Base-by-base conservation (phyloP, 2,329 filamentous ascomycete species). In the Clonostachys chloroleuca region DNA sequence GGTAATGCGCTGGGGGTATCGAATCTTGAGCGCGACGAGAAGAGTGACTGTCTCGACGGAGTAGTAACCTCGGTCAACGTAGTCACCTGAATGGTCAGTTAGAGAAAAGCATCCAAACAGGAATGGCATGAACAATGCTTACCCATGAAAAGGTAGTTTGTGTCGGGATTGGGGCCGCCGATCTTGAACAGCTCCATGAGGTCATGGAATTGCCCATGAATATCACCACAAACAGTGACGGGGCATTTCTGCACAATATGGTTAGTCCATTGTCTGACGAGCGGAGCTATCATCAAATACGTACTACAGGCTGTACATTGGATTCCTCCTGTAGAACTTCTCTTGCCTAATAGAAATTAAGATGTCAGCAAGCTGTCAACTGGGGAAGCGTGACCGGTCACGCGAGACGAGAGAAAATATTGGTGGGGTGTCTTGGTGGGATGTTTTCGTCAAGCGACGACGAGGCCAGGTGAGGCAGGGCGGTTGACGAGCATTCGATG, bases 101-200 rank as follows among this genome's bases (percentile, higher is more conserved):
- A 46, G 35, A n/a, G 12, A 46, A 30, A 12, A 17, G 30, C 41
- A 16, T 7, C 5, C 13, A 18, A 33, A 12, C 42, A 20, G 14
- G 34, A 36, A 7, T 37, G 34, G 30, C 41, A 30, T 30, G 24
- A 43, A n/a, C 17, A 45, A 42, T 54, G 49, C 83, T 64, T 73
- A 94, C 90, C 92, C 91, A 99, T 97, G 76, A 97, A 97, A 56
- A 97, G 86, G 72, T 97, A 97, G 77, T 97, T 97, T 64, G 94
- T 97, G 70, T 99, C 94, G 56, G 94, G 94, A 66, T 96, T 96
- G 51, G 92, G 91, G 47, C 94, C 94, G 58, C 94, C 94, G 68
- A 99, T 97, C 75, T 95, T 95, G 81, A 99, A 99, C 46, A 99
- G 83, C 74, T 99, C 94, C 91, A 99, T 97, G 69, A 99, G 74